Percentiles rank a stretch among this genome's conserved stretches.
These are phyloP conservation scores for Cladosporium sp. DNA, from an alignment of 2,329 filamentous ascomycete genomes.

Conservation along the genomic window DNA sequence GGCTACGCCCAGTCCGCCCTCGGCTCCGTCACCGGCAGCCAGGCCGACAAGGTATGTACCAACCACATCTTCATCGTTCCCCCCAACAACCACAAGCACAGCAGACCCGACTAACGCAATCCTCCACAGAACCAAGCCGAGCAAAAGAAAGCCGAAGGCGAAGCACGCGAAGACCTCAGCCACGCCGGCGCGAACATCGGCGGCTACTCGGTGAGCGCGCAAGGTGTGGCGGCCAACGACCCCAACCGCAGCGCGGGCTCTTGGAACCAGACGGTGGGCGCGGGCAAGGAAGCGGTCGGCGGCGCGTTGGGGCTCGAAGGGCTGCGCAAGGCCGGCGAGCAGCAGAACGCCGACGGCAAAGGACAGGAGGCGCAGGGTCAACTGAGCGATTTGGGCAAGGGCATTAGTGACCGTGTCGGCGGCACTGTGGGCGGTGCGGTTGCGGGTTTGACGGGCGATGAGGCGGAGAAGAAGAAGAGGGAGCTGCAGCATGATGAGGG, in stretches of 20 bases:
- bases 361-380: constrained; percentile 80
- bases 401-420: constrained; percentile 48
- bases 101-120: constrained; percentile 20
- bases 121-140: constrained; percentile 52
- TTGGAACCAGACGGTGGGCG: constrained; percentile 88
- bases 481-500: constrained; percentile 71
- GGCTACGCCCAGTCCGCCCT: constrained; percentile 69
- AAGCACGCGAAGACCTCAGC: constrained; percentile 67
- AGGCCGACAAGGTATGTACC: constrained; percentile 56
- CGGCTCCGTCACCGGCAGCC: constrained; percentile 69
- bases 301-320: constrained; percentile 69
- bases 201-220: constrained; percentile 63
- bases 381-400: constrained; percentile 67
- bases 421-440: constrained; percentile 69
- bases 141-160: constrained; percentile 60
- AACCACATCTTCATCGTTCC: not conserved
- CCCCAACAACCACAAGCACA: not conserved
- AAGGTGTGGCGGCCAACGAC: constrained; percentile 69
- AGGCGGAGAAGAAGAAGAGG: constrained; percentile 59
- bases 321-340: constrained; percentile 67
- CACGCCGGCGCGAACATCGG: constrained; percentile 73
- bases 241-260: constrained; percentile 66
- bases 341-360: constrained; percentile 78
- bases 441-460: constrained; percentile 70
- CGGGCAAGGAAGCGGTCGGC: constrained; percentile 77